Conservation (phyloP, 305 asterid species). For the Fraxinus paxiana region DNA sequence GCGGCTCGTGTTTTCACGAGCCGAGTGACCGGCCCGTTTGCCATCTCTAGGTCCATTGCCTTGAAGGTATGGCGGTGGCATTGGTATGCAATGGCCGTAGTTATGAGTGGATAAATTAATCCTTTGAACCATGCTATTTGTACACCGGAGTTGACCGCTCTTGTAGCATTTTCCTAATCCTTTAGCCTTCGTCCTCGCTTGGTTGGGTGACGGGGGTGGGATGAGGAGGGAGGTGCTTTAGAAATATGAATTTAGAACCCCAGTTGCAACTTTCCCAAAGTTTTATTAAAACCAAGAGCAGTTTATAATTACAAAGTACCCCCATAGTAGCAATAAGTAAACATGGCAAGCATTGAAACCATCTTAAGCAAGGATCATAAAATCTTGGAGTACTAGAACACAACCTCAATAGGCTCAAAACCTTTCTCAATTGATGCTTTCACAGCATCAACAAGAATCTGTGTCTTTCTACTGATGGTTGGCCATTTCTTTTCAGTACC, state of each 20-base stretch:
- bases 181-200: too few relatives aligned
- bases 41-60: too few relatives aligned
- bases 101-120: too few relatives aligned
- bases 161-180: too few relatives aligned
- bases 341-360: neutral
- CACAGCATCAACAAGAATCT: slow-evolving; percentile 73
- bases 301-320: neutral
- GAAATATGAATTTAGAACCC: neutral
- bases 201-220: too few relatives aligned
- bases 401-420: slow-evolving; percentile 47
- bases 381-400: neutral
- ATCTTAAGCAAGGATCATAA: neutral
- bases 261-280: neutral
- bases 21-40: too few relatives aligned
- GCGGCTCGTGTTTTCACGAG: too few relatives aligned
- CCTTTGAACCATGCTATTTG: too few relatives aligned
- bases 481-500: slow-evolving; percentile 76
- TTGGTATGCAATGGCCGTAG: too few relatives aligned
- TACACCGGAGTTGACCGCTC: too few relatives aligned
- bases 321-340: neutral
- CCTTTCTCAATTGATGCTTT: slow-evolving; percentile 64
- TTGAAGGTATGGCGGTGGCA: too few relatives aligned
- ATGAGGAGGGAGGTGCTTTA: too few relatives aligned
- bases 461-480: slow-evolving; percentile 59
- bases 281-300: neutral